Evolutionary conservation across 2,329 filamentous ascomycete species (phyloP).

Genomic region (Alternaria gaisen): DNA sequence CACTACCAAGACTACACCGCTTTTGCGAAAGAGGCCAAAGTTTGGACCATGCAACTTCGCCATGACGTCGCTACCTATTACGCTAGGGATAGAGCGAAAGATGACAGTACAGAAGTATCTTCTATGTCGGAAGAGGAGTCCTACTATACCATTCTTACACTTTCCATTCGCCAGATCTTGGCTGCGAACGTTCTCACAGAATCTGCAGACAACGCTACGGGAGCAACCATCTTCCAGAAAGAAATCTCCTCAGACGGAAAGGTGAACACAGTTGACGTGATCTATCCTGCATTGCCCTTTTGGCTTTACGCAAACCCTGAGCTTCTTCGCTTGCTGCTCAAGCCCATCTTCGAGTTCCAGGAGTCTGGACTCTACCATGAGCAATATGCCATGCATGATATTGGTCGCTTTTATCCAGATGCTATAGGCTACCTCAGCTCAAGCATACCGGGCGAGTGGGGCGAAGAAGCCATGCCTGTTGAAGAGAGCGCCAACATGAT

Average conservation of each 20-base stretch:
- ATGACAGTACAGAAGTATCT: not conserved
- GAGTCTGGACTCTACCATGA: not conserved
- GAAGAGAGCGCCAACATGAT: conserved; percentile 3
- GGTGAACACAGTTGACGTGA: not conserved
- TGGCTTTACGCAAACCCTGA: conserved; percentile 8
- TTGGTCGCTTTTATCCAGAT: not conserved
- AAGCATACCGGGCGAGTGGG: not conserved
- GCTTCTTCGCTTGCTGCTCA: conserved; percentile 4
- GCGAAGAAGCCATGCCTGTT: conserved; percentile 1
- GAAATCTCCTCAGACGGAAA: conserved; percentile 3
- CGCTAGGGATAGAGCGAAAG: not conserved
- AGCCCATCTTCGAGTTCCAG: not conserved
- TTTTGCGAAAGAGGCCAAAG: not conserved
- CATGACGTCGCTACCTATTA: not conserved
- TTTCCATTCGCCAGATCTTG: conserved; percentile 2
- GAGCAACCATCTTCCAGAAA: not conserved
- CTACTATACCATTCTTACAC: not conserved
- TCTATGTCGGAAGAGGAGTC: not conserved
- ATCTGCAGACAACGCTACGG: not conserved
- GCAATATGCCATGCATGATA: conserved; percentile 1
- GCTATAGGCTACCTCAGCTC: not conserved
- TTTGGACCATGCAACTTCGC: not conserved
- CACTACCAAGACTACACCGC: not conserved
- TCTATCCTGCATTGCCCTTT: not conserved
- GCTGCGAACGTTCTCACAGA: not conserved